phyloP scores from a whole-genome alignment of 2,329 filamentous ascomycete species.

The Didymosphaeria variabile region DNA sequence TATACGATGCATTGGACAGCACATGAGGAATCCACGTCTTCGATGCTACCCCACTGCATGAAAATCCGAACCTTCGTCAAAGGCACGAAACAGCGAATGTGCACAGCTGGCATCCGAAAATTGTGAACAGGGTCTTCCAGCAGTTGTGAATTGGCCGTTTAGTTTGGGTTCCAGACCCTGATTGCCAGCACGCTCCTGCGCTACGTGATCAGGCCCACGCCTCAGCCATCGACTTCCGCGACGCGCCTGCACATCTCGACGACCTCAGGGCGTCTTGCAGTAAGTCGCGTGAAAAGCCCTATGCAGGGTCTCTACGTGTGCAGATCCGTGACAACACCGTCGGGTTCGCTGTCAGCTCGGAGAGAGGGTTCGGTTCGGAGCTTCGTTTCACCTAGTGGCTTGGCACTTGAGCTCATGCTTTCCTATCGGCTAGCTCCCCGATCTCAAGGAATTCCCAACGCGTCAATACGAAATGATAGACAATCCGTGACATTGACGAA shows the following conservation, averaged over 20 bases:
- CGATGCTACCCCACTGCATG: no score
- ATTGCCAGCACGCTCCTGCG: conserved; percentile 2
- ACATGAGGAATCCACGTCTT: no score
- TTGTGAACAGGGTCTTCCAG: conserved; percentile 12
- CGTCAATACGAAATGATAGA: conserved; percentile 4
- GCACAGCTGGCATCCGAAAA: conserved; percentile 11
- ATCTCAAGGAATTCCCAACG: not conserved
- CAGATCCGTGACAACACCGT: not conserved
- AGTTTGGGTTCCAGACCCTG: conserved; percentile 1
- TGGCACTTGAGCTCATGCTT: not conserved
- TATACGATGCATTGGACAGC: no score
- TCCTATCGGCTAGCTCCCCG: conserved; percentile 1
- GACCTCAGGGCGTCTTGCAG: not conserved
- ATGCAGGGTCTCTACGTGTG: not conserved
- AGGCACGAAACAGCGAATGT: no score
- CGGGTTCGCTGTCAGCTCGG: not conserved
- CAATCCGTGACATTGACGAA: conserved; percentile 1
- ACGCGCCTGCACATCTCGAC: not conserved
- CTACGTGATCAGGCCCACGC: conserved; percentile 1
- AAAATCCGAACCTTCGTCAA: not conserved
- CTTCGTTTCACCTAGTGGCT: conserved; percentile 5
- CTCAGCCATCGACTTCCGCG: no score
- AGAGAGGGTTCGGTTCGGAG: not conserved
- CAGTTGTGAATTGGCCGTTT: not conserved
- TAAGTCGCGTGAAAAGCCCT: not conserved